Evolutionary conservation across 2,329 filamentous ascomycete genomes (phyloP).

Genomic region (Aspergillus glaucus): DNA sequence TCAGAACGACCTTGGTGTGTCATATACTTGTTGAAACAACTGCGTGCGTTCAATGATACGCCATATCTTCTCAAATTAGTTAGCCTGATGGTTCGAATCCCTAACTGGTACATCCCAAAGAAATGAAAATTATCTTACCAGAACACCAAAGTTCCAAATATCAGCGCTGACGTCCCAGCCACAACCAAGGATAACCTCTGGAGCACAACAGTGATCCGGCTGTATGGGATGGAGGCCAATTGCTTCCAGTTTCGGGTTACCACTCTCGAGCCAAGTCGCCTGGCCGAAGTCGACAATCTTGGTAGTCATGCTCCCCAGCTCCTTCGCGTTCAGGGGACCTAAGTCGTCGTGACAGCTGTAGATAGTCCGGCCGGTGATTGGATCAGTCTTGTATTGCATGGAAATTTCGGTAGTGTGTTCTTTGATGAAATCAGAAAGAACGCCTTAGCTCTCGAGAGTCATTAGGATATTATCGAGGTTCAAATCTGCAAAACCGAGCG

Average conservation of each 20-base stretch:
- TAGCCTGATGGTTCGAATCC: too few species aligned
- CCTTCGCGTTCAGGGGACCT: slow-evolving; percentile 18
- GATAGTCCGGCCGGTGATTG: slow-evolving; percentile 22
- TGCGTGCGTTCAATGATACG: slow-evolving; percentile 33
- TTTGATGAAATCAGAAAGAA: slow-evolving; percentile 28
- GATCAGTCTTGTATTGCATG: slow-evolving; percentile 29
- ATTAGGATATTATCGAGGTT: slow-evolving; percentile 42
- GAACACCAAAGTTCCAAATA: slow-evolving; percentile 38
- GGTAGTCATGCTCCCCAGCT: slow-evolving; percentile 15
- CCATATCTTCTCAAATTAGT: slow-evolving; percentile 21
- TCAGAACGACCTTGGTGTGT: slow-evolving; percentile 29
- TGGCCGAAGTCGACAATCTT: slow-evolving; percentile 33
- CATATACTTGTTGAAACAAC: slow-evolving; percentile 31
- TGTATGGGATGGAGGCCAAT: slow-evolving; percentile 38
- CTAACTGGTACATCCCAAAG: too few species aligned
- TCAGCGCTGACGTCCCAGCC: slow-evolving; percentile 34
- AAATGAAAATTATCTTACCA: slow-evolving; percentile 17
- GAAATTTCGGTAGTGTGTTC: slow-evolving; percentile 21
- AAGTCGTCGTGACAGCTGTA: slow-evolving; percentile 30
- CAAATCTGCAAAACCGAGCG: slow-evolving; percentile 25
- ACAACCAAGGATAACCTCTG: slow-evolving; percentile 35
- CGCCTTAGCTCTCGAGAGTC: slow-evolving; percentile 22
- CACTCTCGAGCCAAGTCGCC: slow-evolving; percentile 23
- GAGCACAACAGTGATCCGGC: slow-evolving; percentile 35
- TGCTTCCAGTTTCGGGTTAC: slow-evolving; percentile 31